Base-by-base conservation (phyloP, 163 green algal genomes). In the Chlamydomonas reinhardtii region DNA sequence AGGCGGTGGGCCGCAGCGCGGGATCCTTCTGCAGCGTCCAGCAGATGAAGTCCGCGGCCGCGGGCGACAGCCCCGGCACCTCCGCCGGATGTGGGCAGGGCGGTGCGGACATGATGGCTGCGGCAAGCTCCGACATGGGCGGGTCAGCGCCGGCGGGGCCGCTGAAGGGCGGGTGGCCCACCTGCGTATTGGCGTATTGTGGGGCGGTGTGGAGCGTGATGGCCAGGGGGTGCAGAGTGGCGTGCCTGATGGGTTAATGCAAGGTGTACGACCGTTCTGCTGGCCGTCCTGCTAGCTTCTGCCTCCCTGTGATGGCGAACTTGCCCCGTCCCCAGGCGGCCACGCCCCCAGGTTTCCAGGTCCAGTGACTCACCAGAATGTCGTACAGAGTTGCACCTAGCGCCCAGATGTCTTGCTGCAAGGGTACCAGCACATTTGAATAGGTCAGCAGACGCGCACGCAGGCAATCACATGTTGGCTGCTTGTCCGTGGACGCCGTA, bases 311-410 rank as follows among this genome's bases (percentile, higher is more conserved):
- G n/a, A n/a, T n/a, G n/a, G n/a, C n/a, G n/a, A n/a, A n/a, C n/a
- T n/a, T n/a, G n/a, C n/a, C n/a, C n/a, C n/a, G n/a, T n/a, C n/a
- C n/a, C n/a, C n/a, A n/a, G n/a, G n/a, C n/a, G 39, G 5, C 39
- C 39, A 48, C 39, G 5, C 39, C 39, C 39, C 8, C 8, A 5
- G 5, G 39, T 48, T 48, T 48, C 39, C 39, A 48, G 8, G 5
- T 8, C 39, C 39, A 48, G 39, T 8, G 8, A 48, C 25, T 31
- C 17, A 80, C 8, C 17, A 82, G 61, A 2, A 73, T 25, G 35
- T 82, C 75, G 75, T 64, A 82, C 35, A 82, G 4, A 27, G 73
- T 27, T 24, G 75, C 75, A 25, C 75, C 75, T 2, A 82, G 52
- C 4, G 11, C 75, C 75, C 75, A 82, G 11, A 73, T 43, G 75